Conservation (phyloP, 2,329 filamentous ascomycete species). For the Pestalotiopsis sp. region DNA sequence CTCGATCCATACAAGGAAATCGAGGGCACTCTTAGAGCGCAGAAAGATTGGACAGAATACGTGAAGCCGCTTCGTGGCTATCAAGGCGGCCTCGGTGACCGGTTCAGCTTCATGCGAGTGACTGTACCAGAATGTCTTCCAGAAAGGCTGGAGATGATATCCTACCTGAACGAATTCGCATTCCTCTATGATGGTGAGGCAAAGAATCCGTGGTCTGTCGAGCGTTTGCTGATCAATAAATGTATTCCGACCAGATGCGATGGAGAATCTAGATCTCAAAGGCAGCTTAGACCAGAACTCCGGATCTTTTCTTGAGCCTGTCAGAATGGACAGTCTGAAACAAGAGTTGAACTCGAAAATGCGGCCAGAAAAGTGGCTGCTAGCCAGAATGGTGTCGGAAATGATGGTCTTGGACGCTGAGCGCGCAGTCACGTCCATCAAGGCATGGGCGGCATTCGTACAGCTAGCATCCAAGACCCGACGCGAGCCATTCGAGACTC, state of each 20-base stretch:
- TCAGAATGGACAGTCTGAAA: slow-evolving; percentile 18
- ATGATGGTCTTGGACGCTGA: slow-evolving; percentile 26
- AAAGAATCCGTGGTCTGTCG: no score
- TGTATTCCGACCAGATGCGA: not conserved
- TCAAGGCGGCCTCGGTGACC: slow-evolving; percentile 29
- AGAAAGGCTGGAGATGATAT: slow-evolving; percentile 38
- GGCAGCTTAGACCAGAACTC: not conserved
- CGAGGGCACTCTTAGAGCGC: slow-evolving; percentile 31
- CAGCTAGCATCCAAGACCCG: slow-evolving; percentile 14
- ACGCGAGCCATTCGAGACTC: slow-evolving; percentile 17
- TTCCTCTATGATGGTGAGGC: slow-evolving; percentile 36
- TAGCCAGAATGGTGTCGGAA: slow-evolving; percentile 25
- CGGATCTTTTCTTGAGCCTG: slow-evolving; percentile 21
- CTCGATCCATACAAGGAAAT: slow-evolving; percentile 26
- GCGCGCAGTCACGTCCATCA: slow-evolving; percentile 23
- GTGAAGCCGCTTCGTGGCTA: slow-evolving; percentile 29
- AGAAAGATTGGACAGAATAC: slow-evolving; percentile 35
- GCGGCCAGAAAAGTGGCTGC: slow-evolving; percentile 22
- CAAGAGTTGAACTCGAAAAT: slow-evolving; percentile 14
- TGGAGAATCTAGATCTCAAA: not conserved
- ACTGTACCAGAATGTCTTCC: slow-evolving; percentile 39
- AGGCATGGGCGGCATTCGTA: slow-evolving; percentile 24
- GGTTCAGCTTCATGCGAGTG: slow-evolving; percentile 32
- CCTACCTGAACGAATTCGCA: slow-evolving; percentile 41
- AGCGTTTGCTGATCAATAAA: no score